Conservation (phyloP, 2,329 filamentous ascomycete genomes). For the Curvularia verruculosa region DNA sequence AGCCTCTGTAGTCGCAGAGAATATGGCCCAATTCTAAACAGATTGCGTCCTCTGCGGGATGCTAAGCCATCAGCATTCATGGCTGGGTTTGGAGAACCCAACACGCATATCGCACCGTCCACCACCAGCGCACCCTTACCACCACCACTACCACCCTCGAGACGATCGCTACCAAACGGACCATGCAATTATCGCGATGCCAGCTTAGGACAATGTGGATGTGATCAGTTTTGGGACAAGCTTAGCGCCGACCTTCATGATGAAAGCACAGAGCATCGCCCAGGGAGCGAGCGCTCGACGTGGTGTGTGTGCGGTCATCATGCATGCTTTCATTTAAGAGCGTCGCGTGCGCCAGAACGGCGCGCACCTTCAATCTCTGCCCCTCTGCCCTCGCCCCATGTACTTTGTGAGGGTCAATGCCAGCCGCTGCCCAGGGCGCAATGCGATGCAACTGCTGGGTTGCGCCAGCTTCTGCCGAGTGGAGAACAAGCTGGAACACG, state of each 20-base stretch:
- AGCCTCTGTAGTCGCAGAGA: slow-evolving; percentile 28
- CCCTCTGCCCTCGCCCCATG: slow-evolving; percentile 10
- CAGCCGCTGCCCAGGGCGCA: slow-evolving; percentile 20
- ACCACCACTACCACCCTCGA: slow-evolving; percentile 26
- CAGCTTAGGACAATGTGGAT: slow-evolving; percentile 57
- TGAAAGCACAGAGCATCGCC: slow-evolving; percentile 31
- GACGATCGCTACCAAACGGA: slow-evolving; percentile 55
- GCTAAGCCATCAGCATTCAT: slow-evolving; percentile 42
- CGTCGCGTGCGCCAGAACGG: slow-evolving; percentile 27
- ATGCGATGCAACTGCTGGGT: slow-evolving; percentile 21
- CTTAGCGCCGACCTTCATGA: slow-evolving; percentile 42
- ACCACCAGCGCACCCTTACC: slow-evolving; percentile 17
- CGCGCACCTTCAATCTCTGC: slow-evolving; percentile 17
- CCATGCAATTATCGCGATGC: slow-evolving; percentile 60
- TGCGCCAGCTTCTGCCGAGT: slow-evolving; percentile 4
- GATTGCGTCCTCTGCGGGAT: slow-evolving; percentile 41
- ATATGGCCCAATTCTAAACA: slow-evolving; percentile 41
- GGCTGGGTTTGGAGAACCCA: slow-evolving; percentile 42
- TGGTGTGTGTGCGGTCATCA: slow-evolving; percentile 63
- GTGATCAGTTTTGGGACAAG: slow-evolving; percentile 59
- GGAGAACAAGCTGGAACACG: slow-evolving; percentile 8
- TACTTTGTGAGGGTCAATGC: slow-evolving; percentile 23
- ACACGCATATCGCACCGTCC: slow-evolving; percentile 27
- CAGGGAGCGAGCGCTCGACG: slow-evolving; percentile 43
- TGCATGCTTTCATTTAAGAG: slow-evolving; percentile 60